Evolutionary conservation across 2,329 filamentous ascomycete species (phyloP), one percentile per base, ranked within the genome.

Genomic region (Alternaria viburni): DNA sequence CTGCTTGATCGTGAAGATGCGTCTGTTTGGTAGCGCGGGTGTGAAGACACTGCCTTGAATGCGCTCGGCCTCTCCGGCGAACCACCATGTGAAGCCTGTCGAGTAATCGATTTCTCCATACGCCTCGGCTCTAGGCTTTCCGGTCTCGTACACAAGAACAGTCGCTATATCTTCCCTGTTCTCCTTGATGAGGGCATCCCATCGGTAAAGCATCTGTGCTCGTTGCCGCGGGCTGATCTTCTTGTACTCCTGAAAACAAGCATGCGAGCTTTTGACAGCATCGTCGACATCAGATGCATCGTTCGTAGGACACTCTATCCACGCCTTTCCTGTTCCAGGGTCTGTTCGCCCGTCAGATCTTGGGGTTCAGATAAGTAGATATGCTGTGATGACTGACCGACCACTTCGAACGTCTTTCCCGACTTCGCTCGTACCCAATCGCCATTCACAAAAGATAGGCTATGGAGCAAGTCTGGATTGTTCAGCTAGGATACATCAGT

Each of bases 1-100:
- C 77, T 92, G 90, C 81, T 94, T 94, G 69, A 93, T 86, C 0
- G 89, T 91, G 64, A 94, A 87, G 3, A 89, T 84, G 12, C 91
- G 84, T 6, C 91, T 83, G 30, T 88, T 87, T 0, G 91, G 87
- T 0, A 87, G 80, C 0, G 90, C 82, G 1, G 89, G 85, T 0
- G 84, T 83, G 49, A 87, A 86, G 5, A 90, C 84, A 0, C 85
- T 85, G 15, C 91, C 91, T 25, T 86, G 83, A n/a, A 90, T 85
- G 32, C 88, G 82, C 77, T 89, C 82, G 73, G 87, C 87, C 70
- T 90, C 87, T 3, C 87, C 87, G 8, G 84, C 83, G 71, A 87
- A 86, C 84, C 85, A 86, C 85, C 85, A 86, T 1, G 83, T 85
- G 70, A 86, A 87, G 6, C 84, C 84, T 26, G 83, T 77, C 1